phyloP scores from a whole-genome alignment of 768 basidiomycete species.

The Phanerochaete carnosa region DNA sequence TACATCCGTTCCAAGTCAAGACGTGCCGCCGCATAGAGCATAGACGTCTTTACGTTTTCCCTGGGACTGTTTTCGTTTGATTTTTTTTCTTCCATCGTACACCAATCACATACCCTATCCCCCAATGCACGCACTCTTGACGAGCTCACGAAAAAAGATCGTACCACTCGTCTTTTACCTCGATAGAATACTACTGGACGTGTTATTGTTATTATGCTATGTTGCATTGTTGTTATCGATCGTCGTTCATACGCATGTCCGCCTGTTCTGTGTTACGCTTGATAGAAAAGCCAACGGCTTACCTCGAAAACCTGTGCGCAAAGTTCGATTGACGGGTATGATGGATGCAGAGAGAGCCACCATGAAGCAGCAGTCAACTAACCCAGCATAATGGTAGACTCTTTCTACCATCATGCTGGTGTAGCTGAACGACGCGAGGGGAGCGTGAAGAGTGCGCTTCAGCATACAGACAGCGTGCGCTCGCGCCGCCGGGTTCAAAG shows the following conservation, averaged over 20 bases:
- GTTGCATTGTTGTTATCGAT: background rate
- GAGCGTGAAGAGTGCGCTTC: too few relatives aligned
- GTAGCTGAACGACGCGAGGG: background rate
- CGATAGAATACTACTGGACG: slow-evolving; percentile 1
- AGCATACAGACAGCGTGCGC: too few relatives aligned
- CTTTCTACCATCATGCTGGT: slow-evolving; percentile 15
- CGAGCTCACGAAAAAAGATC: background rate
- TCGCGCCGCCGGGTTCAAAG: too few relatives aligned
- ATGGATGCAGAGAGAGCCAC: background rate
- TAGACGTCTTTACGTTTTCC: background rate
- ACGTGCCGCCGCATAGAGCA: slow-evolving; percentile 19
- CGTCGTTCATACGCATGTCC: background rate
- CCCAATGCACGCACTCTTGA: background rate
- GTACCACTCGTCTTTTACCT: background rate
- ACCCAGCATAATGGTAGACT: slow-evolving; percentile 4
- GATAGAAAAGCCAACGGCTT: background rate
- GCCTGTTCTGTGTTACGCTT: background rate
- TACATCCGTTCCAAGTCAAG: slow-evolving; percentile 35
- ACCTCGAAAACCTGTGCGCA: background rate
- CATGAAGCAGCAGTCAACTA: background rate
- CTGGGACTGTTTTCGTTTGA: background rate
- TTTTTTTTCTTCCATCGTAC: background rate
- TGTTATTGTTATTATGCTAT: background rate
- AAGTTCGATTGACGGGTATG: background rate
- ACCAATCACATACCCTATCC: background rate